Conservation (phyloP, 208 protist species). For the Trypanosomatidae sp. region DNA sequence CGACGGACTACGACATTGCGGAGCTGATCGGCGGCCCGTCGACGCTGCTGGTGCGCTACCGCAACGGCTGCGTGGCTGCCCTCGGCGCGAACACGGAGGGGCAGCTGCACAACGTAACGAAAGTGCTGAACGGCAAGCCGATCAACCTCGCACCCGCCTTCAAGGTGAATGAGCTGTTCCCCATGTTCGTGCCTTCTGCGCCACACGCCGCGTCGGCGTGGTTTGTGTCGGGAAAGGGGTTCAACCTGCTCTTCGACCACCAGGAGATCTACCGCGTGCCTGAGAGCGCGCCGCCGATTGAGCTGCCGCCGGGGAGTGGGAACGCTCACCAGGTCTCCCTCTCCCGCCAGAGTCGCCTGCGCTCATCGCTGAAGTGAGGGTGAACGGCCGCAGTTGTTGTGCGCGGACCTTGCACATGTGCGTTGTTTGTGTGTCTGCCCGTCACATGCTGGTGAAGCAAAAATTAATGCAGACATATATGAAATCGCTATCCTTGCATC, state of each 20-base stretch:
- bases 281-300: slow-evolving; percentile 40
- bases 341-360: slow-evolving; percentile 5
- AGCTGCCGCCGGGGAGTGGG: slow-evolving; percentile 40
- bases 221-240: slow-evolving; percentile 53
- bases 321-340: slow-evolving; percentile 1
- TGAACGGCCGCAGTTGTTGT: neutral
- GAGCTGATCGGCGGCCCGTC: slow-evolving; percentile 42
- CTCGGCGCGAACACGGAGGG: slow-evolving; percentile 78
- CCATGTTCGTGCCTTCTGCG: slow-evolving; percentile 32
- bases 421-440: too few species aligned
- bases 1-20: slow-evolving; percentile 34
- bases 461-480: too few species aligned
- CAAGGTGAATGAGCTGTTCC: slow-evolving; percentile 34
- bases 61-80: slow-evolving; percentile 65
- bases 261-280: slow-evolving; percentile 38
- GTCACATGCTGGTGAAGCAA: too few species aligned
- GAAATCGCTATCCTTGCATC: too few species aligned
- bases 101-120: slow-evolving; percentile 47
- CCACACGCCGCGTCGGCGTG: slow-evolving; percentile 10
- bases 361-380: slow-evolving; percentile 8
- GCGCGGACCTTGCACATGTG: too few species aligned
- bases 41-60: slow-evolving; percentile 59
- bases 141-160: slow-evolving; percentile 59
- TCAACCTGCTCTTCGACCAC: slow-evolving; percentile 60
- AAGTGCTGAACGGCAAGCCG: slow-evolving; percentile 28